A percentile compares a stretch with the other conserved stretches of the same genome.
phyloP scores from a whole-genome alignment of 495 filamentous ascomycete species.

The Lindgomyces ingoldianus region DNA sequence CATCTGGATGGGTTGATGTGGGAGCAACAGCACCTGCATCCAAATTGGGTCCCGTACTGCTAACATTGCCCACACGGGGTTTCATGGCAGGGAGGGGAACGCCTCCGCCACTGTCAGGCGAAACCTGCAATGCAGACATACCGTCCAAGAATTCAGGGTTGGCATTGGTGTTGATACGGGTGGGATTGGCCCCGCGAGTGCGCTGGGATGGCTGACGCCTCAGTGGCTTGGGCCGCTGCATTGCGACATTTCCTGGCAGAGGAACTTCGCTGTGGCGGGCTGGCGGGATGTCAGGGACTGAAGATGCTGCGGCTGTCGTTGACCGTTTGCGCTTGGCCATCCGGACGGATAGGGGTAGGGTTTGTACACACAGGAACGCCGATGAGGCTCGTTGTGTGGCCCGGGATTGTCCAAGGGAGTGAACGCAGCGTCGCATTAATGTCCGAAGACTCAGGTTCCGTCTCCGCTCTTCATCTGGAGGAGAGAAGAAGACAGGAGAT shows the following conservation, averaged over 20 bases:
- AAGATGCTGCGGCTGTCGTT: conserved; percentile 15
- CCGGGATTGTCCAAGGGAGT: conserved; percentile 15
- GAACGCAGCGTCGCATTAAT: conserved; percentile 29
- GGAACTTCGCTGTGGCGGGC: conserved; percentile 6
- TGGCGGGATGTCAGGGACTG: conserved; percentile 5
- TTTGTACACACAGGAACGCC: not conserved
- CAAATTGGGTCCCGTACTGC: not conserved
- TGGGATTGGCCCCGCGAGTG: conserved; percentile 5
- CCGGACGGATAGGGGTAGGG: conserved; percentile 2
- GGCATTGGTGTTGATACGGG: conserved; percentile 22
- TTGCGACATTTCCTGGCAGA: conserved; percentile 21
- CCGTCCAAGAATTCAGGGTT: conserved; percentile 33
- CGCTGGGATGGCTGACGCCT: conserved; percentile 10
- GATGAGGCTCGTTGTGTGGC: conserved; percentile 5
- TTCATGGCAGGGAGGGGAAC: not conserved
- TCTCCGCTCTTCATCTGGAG: not conserved
- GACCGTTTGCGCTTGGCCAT: conserved; percentile 39
- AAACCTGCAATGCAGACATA: conserved; percentile 20
- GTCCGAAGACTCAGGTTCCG: not conserved
- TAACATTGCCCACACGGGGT: conserved; percentile 3
- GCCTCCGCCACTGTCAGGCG: conserved; percentile 28
- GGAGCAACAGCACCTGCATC: conserved; percentile 4
- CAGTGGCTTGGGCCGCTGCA: conserved; percentile 15
- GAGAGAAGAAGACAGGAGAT: not conserved
- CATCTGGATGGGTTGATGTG: not conserved